Conservation (phyloP, 345 rosid genomes). For the Citrus trifoliata region DNA sequence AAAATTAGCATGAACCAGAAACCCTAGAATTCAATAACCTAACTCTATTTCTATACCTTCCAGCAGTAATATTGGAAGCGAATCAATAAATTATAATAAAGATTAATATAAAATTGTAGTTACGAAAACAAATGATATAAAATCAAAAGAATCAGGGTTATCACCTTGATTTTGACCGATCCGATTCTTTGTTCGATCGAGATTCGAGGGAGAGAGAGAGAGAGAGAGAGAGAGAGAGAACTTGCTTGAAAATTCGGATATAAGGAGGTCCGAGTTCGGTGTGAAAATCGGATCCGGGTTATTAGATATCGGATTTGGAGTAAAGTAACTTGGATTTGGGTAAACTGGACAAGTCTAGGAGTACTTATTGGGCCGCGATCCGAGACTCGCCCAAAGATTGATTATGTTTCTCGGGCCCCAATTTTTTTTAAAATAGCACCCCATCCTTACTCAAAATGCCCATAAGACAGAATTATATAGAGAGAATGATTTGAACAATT, state of each 20-base stretch:
- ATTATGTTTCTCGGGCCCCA: no score
- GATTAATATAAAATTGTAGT: not conserved
- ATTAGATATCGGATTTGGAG: not conserved
- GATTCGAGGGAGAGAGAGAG: not conserved
- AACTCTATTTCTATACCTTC: not conserved
- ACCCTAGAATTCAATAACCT: not conserved
- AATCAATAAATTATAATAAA: not conserved
- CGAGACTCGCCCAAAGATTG: not conserved
- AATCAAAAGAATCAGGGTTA: not conserved
- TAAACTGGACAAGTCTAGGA: not conserved
- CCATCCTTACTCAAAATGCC: no score
- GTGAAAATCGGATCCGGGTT: not conserved
- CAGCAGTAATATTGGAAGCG: not conserved
- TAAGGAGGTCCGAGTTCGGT: conserved; percentile 1
- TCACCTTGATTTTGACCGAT: not conserved
- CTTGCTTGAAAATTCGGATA: not conserved
- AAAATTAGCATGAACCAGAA: not conserved
- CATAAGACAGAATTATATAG: no score
- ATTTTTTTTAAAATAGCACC: no score
- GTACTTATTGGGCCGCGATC: not conserved
- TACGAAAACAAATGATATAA: not conserved
- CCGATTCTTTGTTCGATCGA: not conserved
- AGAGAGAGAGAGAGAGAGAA: no score
- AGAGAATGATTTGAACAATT: no score
- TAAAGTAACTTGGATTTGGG: not conserved